A percentile compares a stretch with the other conserved stretches of the same genome.
Evolutionary conservation across 2,329 filamentous ascomycete genomes (phyloP).

Genomic region (Aureobasidium sp.): DNA sequence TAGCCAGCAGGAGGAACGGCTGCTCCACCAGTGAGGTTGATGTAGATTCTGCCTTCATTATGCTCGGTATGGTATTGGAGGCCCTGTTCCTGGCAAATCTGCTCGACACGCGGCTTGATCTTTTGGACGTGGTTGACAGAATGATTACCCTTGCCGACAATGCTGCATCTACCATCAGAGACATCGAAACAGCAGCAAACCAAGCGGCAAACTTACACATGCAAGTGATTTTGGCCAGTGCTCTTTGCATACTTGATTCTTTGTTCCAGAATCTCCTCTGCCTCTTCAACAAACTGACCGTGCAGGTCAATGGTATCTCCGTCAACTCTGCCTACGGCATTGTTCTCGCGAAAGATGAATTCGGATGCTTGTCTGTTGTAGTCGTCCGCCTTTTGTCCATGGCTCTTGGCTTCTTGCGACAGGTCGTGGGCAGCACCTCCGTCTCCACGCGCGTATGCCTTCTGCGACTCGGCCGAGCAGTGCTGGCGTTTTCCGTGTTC

Average conservation of each 20-base stretch:
- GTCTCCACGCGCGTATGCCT: conserved; percentile 79
- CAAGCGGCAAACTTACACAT: conserved; percentile 52
- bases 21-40: conserved; percentile 72
- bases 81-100: conserved; percentile 74
- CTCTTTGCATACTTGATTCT: conserved; percentile 71
- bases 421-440: conserved; percentile 76
- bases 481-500: conserved; percentile 72
- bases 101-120: conserved; percentile 90
- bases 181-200: neutral
- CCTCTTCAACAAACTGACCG: conserved; percentile 90
- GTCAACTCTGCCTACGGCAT: conserved; percentile 65
- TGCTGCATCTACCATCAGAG: conserved; percentile 37
- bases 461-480: conserved; percentile 57
- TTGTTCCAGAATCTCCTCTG: conserved; percentile 80
- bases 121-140: conserved; percentile 76
- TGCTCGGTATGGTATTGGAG: conserved; percentile 79
- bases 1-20: conserved; percentile 42
- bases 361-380: conserved; percentile 90
- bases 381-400: conserved; percentile 75
- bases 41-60: conserved; percentile 82
- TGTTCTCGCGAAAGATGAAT: conserved; percentile 94
- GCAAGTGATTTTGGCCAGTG: conserved; percentile 71
- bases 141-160: conserved; percentile 94
- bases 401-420: conserved; percentile 75
- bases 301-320: conserved; percentile 88